Evolutionary conservation across 139 green algal species (phyloP).

Genomic region (Haematococcus sp.): DNA sequence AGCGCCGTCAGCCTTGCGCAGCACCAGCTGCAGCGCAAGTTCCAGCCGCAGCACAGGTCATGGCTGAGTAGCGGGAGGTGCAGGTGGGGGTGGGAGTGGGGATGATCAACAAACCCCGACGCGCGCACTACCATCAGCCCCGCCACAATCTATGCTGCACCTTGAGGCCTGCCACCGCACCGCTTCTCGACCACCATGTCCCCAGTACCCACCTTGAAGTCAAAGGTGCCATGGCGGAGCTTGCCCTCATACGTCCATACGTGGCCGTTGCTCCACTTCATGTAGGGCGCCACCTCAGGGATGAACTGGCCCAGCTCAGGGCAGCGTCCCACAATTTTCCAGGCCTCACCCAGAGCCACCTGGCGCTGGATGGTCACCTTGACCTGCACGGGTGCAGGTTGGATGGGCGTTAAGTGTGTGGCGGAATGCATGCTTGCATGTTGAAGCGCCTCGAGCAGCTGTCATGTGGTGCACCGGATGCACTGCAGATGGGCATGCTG

Average conservation of each 20-base stretch:
- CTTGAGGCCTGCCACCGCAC: no score
- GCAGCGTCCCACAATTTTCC: constrained; percentile 20
- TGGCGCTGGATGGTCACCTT: constrained; percentile 13
- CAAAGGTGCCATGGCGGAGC: constrained; percentile 5
- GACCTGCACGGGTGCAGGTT: no score
- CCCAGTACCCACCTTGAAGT: constrained; percentile 24
- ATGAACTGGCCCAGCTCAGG: constrained; percentile 20
- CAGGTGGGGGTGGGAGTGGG: no score
- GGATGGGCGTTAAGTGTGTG: no score
- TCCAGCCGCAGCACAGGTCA: not conserved
- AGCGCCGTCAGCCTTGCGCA: constrained; percentile 14
- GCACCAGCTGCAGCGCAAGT: constrained; percentile 7
- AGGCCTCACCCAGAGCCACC: constrained; percentile 22
- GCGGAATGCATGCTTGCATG: no score
- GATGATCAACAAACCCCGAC: no score
- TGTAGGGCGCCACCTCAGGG: constrained; percentile 29
- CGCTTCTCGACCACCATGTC: no score
- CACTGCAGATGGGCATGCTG: no score
- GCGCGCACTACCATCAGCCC: no score
- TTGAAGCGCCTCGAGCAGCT: no score
- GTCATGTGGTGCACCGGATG: no score
- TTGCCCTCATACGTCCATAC: constrained; percentile 20
- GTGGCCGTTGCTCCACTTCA: constrained; percentile 22
- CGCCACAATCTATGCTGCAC: no score
- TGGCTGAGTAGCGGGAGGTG: not conserved